Percentiles rank a stretch among this genome's conserved stretches.
phyloP scores from a whole-genome alignment of 177 flowering plant genomes.

The Tripterygium wilfordii region DNA sequence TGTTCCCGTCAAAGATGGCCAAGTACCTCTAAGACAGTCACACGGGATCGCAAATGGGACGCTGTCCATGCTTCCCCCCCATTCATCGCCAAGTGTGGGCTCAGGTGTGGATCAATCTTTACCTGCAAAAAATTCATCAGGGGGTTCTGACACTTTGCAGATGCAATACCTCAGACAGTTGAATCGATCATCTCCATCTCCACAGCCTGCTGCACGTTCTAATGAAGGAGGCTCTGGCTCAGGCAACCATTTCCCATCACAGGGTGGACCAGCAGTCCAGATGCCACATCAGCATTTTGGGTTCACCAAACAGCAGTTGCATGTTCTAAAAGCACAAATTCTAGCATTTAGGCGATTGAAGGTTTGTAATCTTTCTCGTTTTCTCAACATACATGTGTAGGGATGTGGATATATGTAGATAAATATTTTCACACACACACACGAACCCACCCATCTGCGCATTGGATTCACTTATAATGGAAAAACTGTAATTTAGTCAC shows the following conservation, averaged over 20 bases:
- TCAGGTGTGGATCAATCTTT: conserved; percentile 45
- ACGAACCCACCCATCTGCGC: no score
- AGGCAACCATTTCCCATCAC: conserved; percentile 33
- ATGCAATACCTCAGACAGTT: conserved; percentile 58
- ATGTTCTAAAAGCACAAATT: conserved; percentile 96
- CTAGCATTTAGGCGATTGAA: conserved; percentile 91
- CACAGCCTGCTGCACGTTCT: conserved; percentile 42
- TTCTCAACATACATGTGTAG: no score
- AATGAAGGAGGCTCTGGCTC: conserved; percentile 35
- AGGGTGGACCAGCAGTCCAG: conserved; percentile 39
- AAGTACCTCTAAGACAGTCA: conserved; percentile 44
- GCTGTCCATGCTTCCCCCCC: conserved; percentile 56
- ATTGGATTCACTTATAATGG: no score
- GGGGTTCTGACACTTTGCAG: conserved; percentile 45
- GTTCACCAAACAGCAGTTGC: conserved; percentile 94
- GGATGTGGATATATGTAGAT: no score
- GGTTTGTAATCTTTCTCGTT: conserved; percentile 34
- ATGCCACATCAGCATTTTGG: conserved; percentile 46
- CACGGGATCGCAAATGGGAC: conserved; percentile 45
- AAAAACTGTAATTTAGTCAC: no score
- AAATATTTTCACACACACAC: no score
- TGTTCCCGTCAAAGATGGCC: conserved; percentile 50
- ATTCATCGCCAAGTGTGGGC: conserved; percentile 39
- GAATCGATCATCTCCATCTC: conserved; percentile 50
- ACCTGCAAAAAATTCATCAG: conserved; percentile 28